Evolutionary conservation across 495 filamentous ascomycete species (phyloP).

Genomic region (Hypoxylon lenormandii): DNA sequence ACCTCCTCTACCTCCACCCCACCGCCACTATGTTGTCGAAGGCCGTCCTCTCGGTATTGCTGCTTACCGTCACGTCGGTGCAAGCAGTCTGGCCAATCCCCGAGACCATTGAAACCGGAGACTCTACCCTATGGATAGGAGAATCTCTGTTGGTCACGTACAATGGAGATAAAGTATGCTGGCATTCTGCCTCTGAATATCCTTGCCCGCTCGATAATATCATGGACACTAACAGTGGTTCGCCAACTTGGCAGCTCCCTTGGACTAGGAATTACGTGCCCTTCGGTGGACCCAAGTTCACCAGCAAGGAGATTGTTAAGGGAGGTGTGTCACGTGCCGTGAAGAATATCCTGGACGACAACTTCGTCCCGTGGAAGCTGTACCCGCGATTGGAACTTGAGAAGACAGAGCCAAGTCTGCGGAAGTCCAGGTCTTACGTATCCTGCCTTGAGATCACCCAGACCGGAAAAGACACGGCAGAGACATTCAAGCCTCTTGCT

Average conservation of each 20-base stretch:
- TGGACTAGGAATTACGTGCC: slow-evolving; percentile 58
- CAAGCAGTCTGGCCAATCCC: slow-evolving; percentile 73
- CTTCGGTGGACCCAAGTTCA: slow-evolving; percentile 43
- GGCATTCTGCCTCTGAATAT: slow-evolving; percentile 34
- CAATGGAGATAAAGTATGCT: slow-evolving; percentile 67
- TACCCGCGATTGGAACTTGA: slow-evolving; percentile 65
- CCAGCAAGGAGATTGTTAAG: slow-evolving; percentile 63
- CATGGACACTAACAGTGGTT: slow-evolving; percentile 42
- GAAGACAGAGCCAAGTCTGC: slow-evolving; percentile 69
- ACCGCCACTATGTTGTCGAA: slow-evolving; percentile 50
- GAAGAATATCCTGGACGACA: slow-evolving; percentile 68
- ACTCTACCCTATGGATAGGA: slow-evolving; percentile 67
- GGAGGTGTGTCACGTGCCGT: slow-evolving; percentile 61
- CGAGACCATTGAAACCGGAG: slow-evolving; percentile 63
- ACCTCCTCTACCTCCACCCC: slow-evolving; percentile 12
- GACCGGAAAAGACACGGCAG: slow-evolving; percentile 63
- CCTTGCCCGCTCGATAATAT: slow-evolving; percentile 26
- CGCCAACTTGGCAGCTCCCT: slow-evolving; percentile 55
- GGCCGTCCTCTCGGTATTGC: slow-evolving; percentile 48
- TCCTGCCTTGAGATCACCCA: slow-evolving; percentile 69
- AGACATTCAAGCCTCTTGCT: slow-evolving; percentile 67
- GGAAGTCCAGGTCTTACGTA: slow-evolving; percentile 62
- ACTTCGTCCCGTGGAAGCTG: slow-evolving; percentile 82
- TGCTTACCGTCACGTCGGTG: slow-evolving; percentile 52
- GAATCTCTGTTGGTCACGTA: slow-evolving; percentile 66